These are phyloP conservation scores for Hymenoscyphus salicellus DNA, from an alignment of 2,329 filamentous ascomycete genomes.

Conservation along the genomic window DNA sequence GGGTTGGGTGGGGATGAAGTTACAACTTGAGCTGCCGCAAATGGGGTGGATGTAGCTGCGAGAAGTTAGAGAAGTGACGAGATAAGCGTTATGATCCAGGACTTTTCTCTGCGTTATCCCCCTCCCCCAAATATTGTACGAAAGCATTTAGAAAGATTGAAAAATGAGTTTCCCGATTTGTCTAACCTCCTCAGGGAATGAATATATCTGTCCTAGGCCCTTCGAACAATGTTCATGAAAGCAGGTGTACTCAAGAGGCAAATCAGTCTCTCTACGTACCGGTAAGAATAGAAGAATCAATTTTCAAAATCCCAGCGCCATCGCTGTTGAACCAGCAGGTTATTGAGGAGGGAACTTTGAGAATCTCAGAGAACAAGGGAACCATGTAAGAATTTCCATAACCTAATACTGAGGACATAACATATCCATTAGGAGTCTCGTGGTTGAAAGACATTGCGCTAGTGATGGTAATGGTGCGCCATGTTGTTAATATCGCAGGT, in stretches of 20 bases:
- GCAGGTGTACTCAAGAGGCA: background rate
- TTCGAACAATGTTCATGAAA: too few species aligned
- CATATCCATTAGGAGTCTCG: background rate
- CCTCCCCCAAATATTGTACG: too few species aligned
- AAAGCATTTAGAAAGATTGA: too few species aligned
- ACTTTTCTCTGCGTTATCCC: too few species aligned
- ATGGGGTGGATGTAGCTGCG: background rate
- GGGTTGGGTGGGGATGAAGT: background rate
- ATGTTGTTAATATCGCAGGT: too few species aligned
- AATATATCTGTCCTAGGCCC: too few species aligned
- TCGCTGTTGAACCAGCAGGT: background rate
- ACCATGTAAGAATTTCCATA: background rate
- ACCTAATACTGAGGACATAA: background rate
- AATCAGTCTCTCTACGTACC: too few species aligned
- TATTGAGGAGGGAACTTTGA: background rate
- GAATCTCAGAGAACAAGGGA: background rate
- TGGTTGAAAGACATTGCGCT: background rate
- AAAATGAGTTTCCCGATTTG: too few species aligned
- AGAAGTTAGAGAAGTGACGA: background rate
- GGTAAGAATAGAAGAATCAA: background rate
- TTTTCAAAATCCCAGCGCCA: background rate
- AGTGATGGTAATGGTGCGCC: too few species aligned
- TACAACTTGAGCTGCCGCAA: background rate
- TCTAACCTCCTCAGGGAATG: too few species aligned
- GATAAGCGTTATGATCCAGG: too few species aligned